Evolutionary conservation across 345 rosid species (phyloP).

Genomic region (Heritiera littoralis): DNA sequence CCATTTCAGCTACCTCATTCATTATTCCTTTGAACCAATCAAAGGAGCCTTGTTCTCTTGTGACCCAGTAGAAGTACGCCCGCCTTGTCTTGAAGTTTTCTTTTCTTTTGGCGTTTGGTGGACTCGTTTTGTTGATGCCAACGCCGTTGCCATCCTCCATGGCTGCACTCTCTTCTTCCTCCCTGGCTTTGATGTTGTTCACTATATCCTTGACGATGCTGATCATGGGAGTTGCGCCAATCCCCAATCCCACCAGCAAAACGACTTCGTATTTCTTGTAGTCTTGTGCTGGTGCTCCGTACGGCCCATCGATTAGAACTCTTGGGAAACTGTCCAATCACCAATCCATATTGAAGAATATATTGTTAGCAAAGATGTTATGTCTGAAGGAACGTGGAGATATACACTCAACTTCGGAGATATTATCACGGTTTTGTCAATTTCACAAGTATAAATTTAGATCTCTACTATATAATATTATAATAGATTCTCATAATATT

Average conservation of each 20-base stretch:
- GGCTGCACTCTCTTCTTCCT: slow-evolving; percentile 37
- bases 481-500: no score
- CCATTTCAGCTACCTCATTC: slow-evolving; percentile 76
- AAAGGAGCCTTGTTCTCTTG: slow-evolving; percentile 81
- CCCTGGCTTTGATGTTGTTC: slow-evolving; percentile 54
- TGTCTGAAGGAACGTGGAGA: no score
- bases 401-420: no score
- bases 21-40: slow-evolving; percentile 85
- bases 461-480: no score
- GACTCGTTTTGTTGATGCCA: slow-evolving; percentile 24
- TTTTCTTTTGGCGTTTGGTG: slow-evolving; percentile 39
- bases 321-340: slow-evolving; percentile 57
- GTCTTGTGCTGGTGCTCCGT: slow-evolving; percentile 93
- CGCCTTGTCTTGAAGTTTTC: slow-evolving; percentile 67
- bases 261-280: slow-evolving; percentile 76
- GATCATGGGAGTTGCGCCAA: slow-evolving; percentile 91
- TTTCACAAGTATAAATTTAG: no score
- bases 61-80: slow-evolving; percentile 85
- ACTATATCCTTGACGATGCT: slow-evolving; percentile 84
- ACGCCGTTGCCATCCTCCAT: slow-evolving; percentile 46
- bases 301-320: slow-evolving; percentile 77
- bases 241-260: slow-evolving; percentile 73
- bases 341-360: neutral
- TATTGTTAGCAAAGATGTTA: neutral
- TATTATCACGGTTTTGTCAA: no score